A percentile compares a stretch with the other conserved stretches of the same genome.
Evolutionary conservation across 345 rosid species (phyloP).

Genomic region (Brassica cretica): DNA sequence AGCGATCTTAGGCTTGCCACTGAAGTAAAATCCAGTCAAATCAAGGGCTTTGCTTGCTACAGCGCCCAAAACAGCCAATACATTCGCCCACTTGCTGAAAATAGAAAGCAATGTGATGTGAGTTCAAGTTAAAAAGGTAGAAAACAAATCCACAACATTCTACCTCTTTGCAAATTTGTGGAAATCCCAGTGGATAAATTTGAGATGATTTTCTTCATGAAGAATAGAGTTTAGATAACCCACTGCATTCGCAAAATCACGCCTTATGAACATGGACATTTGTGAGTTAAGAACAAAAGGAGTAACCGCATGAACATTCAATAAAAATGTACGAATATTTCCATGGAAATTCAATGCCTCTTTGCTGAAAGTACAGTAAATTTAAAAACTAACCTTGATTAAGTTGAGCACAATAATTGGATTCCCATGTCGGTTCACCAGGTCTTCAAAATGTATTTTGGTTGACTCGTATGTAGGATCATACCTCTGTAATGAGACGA

Average conservation of each 20-base stretch:
- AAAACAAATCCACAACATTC: conserved; percentile 18
- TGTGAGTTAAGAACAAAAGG: too few relatives aligned
- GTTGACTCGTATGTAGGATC: conserved; percentile 97
- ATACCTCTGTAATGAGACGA: conserved; percentile 93
- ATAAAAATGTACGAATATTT: too few relatives aligned
- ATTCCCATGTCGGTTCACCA: conserved; percentile 81
- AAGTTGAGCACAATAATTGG: conserved; percentile 93
- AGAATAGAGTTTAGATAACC: conserved; percentile 88
- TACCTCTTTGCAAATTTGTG: conserved; percentile 98
- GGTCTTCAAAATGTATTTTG: conserved; percentile 89
- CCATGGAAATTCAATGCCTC: conserved; percentile 22
- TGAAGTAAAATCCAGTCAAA: conserved; percentile 80
- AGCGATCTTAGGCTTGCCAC: conserved; percentile 70
- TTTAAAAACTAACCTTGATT: conserved; percentile 69
- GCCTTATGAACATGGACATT: too few relatives aligned
- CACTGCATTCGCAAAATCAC: conserved; percentile 91
- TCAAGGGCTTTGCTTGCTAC: conserved; percentile 98
- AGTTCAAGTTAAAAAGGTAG: conserved; percentile 36
- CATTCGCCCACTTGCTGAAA: conserved; percentile 96
- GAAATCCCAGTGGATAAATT: conserved; percentile 96
- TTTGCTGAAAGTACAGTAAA: conserved; percentile 3
- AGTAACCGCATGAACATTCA: too few relatives aligned
- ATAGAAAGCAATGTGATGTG: conserved; percentile 26
- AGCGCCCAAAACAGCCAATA: conserved; percentile 97
- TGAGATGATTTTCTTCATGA: conserved; percentile 74